Conservation (phyloP, 2,329 filamentous ascomycete species). For the Boeremia lycopersici region DNA sequence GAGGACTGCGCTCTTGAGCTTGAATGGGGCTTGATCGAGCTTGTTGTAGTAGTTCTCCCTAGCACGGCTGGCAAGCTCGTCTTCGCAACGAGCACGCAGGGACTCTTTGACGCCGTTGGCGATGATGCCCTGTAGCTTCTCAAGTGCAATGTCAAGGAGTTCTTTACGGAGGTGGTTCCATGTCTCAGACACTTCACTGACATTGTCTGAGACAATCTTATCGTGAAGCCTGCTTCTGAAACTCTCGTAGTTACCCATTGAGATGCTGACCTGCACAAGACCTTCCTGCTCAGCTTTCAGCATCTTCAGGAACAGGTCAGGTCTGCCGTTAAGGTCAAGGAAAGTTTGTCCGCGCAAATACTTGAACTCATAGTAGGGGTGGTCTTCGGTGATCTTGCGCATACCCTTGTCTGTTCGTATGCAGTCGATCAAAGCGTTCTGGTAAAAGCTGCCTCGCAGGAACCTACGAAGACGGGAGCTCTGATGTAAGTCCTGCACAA, state of each 20-base stretch:
- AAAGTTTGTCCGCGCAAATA: constrained; percentile 92
- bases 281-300: constrained; percentile 95
- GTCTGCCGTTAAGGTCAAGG: constrained; percentile 76
- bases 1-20: constrained; percentile 88
- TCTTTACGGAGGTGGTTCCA: constrained; percentile 92
- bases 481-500: constrained; percentile 85
- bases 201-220: constrained; percentile 93
- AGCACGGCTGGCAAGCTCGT: constrained; percentile 84
- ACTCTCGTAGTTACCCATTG: constrained; percentile 74
- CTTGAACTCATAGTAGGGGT: constrained; percentile 97
- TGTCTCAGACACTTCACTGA: constrained; percentile 89
- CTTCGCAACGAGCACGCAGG: constrained; percentile 90
- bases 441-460: constrained; percentile 82
- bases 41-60: constrained; percentile 88
- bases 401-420: constrained; percentile 91
- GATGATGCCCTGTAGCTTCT: constrained; percentile 82
- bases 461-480: constrained; percentile 90
- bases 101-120: constrained; percentile 94
- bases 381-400: constrained; percentile 89
- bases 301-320: constrained; percentile 95
- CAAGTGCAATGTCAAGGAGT: constrained; percentile 79
- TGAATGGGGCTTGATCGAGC: constrained; percentile 94
- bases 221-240: constrained; percentile 78
- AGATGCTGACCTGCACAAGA: constrained; percentile 82
- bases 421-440: constrained; percentile 83